Base-by-base conservation (phyloP, 129 eudicot species). In the Pseudognaphalium luteoalbum region DNA sequence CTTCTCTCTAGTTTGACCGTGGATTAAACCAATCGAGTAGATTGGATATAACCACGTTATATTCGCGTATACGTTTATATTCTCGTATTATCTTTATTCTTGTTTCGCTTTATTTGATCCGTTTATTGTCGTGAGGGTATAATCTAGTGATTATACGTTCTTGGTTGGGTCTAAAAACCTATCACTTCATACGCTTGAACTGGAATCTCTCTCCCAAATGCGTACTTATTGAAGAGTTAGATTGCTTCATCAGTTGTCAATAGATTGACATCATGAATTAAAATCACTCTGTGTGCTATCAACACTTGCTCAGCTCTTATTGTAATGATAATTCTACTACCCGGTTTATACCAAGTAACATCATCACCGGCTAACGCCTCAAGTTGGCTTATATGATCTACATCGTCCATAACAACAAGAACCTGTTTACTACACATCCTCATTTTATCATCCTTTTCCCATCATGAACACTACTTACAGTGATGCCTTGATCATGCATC, bases 351-450 rank as follows among this genome's bases (percentile, higher is more conserved):
- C 65, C 78, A 67, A 20, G 4, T 28, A 59, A n/a, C n/a, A 17
- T 32, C n/a, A 17, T 32, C 29, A 7, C 69, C 59, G 3, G 34
- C 67, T 47, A 70, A 66, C 11, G 71, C 54, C 28, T 59, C 39
- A 28, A 61, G 51, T 25, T 70, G 71, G 15, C 14, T 50, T 10
- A 1, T 6, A 9, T 70, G 41, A 28, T 78, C 72, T 68, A 78
- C 58, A 44, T 70, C 82, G 30, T 78, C 82, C 8, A 78, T 71
- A 19, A 78, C 64, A 28, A 78, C 2, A 20, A 78, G 74, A 29
- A 78, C 76, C 35, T 34, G 44, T 60, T 21, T 71, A 41, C 12
- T 0, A 7, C 22, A 1, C 14, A 44, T 6, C 22, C 32, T 60
- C 37, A 8, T 29, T 33, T 28, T 17, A 78, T 70, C 44, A 10